phyloP scores from a whole-genome alignment of 1,139 yeast species.

The Yamadazyma jaroonii region DNA sequence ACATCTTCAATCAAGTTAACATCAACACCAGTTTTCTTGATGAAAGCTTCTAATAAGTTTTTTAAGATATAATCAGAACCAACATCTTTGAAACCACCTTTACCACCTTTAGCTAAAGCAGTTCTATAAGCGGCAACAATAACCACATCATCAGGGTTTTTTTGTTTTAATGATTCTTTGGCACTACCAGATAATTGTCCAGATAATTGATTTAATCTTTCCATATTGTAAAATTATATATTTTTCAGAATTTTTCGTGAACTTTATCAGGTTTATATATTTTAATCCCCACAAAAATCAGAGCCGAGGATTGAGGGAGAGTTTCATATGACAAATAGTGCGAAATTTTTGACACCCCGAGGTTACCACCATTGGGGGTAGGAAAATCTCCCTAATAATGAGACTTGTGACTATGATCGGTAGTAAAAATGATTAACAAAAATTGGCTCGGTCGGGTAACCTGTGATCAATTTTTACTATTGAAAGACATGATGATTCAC shows the following conservation, averaged over 20 bases:
- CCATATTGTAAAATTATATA: constrained; percentile 31
- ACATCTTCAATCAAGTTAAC: constrained; percentile 73
- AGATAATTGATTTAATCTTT: constrained; percentile 59
- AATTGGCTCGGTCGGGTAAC: too few relatives aligned
- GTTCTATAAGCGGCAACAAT: constrained; percentile 87
- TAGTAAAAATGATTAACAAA: neutral
- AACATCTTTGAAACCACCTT: constrained; percentile 76
- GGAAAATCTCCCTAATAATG: neutral
- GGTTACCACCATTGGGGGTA: neutral
- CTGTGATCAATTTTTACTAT: too few relatives aligned
- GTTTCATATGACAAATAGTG: constrained; percentile 11
- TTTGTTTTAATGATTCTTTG: constrained; percentile 43
- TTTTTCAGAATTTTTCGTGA: constrained; percentile 1
- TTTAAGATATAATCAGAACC: constrained; percentile 71
- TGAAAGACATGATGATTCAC: too few relatives aligned
- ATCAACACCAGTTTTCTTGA: constrained; percentile 62
- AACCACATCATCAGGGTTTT: constrained; percentile 83
- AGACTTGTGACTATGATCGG: too few relatives aligned
- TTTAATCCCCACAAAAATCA: constrained; percentile 7
- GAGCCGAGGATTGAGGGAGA: constrained; percentile 10
- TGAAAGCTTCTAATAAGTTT: constrained; percentile 59
- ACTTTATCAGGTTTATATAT: constrained; percentile 9
- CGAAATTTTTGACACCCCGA: neutral
- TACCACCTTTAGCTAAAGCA: constrained; percentile 82
- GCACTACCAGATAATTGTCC: constrained; percentile 53